phyloP scores from a whole-genome alignment of 2,329 filamentous ascomycete genomes.

The Fusarium incarnatum region DNA sequence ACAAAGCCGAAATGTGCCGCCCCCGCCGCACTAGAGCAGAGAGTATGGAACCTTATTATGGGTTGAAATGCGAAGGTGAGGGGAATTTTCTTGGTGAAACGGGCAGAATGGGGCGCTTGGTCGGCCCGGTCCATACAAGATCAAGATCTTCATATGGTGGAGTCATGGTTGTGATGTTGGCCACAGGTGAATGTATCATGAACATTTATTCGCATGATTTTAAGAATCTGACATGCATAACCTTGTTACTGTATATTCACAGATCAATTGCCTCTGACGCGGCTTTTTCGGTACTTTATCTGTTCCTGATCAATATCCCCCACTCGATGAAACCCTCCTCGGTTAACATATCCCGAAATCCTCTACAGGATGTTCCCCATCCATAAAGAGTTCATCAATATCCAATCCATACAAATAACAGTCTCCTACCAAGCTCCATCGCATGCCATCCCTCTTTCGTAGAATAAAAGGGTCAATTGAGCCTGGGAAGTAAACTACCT shows the following conservation, averaged over 20 bases:
- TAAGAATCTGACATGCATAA: not conserved
- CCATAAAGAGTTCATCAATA: conserved; percentile 4
- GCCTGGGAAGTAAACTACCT: conserved; percentile 10
- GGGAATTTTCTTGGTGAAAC: not conserved
- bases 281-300: not conserved
- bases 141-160: not conserved
- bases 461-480: conserved; percentile 3
- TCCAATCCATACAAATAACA: conserved; percentile 22
- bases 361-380: conserved; percentile 8
- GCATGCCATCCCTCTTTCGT: not conserved
- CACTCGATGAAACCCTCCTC: not conserved
- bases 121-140: not conserved
- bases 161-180: not conserved
- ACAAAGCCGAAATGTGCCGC: conserved; percentile 3
- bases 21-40: not conserved
- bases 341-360: conserved; percentile 4
- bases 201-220: not conserved
- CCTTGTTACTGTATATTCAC: no score
- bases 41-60: not conserved
- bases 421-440: conserved; percentile 9
- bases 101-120: not conserved
- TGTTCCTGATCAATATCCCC: not conserved
- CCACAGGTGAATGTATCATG: not conserved
- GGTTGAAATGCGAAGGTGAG: not conserved
- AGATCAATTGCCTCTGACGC: not conserved